Evolutionary conservation across 2,329 filamentous ascomycete genomes (phyloP).

Genomic region (Pseudofabraea citricarpa): DNA sequence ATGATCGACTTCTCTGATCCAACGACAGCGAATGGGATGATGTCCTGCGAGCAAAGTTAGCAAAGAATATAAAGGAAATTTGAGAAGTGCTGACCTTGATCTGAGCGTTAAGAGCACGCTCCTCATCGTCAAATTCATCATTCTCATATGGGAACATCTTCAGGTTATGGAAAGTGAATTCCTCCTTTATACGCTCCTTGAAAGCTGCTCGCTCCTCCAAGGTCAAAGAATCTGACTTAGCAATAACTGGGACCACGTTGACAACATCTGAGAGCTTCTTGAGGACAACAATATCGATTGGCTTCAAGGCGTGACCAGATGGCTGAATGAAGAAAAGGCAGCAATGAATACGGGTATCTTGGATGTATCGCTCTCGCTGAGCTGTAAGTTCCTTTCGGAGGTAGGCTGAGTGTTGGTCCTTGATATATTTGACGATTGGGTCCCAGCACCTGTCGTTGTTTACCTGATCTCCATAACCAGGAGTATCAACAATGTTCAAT

Average conservation of each 20-base stretch:
- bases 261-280: conserved; percentile 99
- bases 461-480: conserved; percentile 95
- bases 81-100: conserved; percentile 72
- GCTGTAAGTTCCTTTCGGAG: conserved; percentile 98
- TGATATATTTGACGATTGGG: conserved; percentile 99
- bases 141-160: conserved; percentile 99
- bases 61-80: neutral
- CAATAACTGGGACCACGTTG: conserved; percentile 98
- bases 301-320: conserved; percentile 96
- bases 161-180: conserved; percentile 99
- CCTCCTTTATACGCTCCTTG: conserved; percentile 99
- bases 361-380: conserved; percentile 97
- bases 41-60: conserved; percentile 55
- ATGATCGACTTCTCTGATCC: conserved; percentile 98
- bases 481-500: conserved; percentile 98
- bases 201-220: conserved; percentile 92
- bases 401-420: conserved; percentile 99
- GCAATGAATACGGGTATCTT: conserved; percentile 98
- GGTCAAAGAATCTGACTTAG: conserved; percentile 94
- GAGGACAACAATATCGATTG: conserved; percentile 97
- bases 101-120: conserved; percentile 85
- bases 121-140: conserved; percentile 96
- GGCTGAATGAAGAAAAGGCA: conserved; percentile 99
- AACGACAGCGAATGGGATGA: conserved; percentile 96
- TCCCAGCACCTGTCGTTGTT: conserved; percentile 99